Conservation (phyloP, 2,329 filamentous ascomycete genomes). For the Cladosporium oxysporum region DNA sequence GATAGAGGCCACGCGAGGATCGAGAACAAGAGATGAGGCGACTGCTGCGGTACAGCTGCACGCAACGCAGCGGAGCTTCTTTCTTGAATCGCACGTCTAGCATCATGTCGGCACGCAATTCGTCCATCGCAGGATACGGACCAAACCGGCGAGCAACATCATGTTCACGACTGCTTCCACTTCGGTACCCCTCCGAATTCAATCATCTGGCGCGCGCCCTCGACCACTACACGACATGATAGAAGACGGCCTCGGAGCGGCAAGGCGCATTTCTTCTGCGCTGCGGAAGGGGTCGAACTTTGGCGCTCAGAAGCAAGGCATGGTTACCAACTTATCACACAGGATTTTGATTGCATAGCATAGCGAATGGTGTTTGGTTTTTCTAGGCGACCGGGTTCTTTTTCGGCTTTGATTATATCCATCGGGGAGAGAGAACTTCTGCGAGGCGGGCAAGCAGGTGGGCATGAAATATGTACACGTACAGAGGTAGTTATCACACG, state of each 20-base stretch:
- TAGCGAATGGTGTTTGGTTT: neutral
- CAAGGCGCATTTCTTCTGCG: neutral
- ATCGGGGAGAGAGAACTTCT: neutral
- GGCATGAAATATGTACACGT: conserved; percentile 6
- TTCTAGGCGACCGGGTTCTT: neutral
- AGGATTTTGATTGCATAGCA: conserved; percentile 3
- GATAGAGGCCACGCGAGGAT: conserved; percentile 5
- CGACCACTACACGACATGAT: neutral
- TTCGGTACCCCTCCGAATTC: neutral
- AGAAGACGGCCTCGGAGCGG: neutral
- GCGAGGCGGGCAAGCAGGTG: neutral
- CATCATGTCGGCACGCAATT: neutral
- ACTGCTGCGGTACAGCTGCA: neutral
- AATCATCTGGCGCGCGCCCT: neutral
- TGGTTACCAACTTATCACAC: neutral
- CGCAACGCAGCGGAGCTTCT: neutral
- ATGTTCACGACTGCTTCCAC: neutral
- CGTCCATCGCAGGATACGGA: neutral
- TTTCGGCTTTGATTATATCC: neutral
- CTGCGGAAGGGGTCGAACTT: neutral
- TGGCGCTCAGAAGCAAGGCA: neutral
- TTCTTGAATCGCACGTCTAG: neutral
- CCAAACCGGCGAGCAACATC: neutral
- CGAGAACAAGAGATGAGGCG: conserved; percentile 18
- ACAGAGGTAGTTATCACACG: neutral